phyloP scores from a whole-genome alignment of 768 basidiomycete species.

The Dentipellis fragilis region DNA sequence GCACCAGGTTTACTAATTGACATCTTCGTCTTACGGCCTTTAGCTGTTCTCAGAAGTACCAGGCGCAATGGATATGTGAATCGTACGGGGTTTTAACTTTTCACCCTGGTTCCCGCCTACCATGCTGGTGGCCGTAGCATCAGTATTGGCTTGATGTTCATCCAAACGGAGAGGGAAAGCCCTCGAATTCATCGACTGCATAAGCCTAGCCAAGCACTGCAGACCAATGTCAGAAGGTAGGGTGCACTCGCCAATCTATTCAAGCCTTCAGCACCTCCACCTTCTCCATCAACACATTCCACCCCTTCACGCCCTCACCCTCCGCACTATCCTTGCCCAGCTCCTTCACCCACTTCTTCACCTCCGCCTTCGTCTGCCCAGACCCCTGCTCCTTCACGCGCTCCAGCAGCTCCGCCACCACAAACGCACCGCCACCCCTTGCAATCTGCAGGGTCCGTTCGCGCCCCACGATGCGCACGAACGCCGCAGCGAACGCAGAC shows the following conservation, averaged over 20 bases:
- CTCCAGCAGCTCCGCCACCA: slow-evolving; percentile 65
- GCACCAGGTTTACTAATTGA: no score
- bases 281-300: slow-evolving; percentile 1
- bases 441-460: slow-evolving; percentile 48
- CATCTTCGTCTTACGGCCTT: no score
- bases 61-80: no score
- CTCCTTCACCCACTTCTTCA: neutral
- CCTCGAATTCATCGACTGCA: no score
- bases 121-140: no score
- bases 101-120: no score
- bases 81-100: no score
- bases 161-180: no score
- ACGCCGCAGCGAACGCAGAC: slow-evolving; percentile 44
- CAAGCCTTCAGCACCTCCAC: neutral
- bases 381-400: slow-evolving; percentile 26
- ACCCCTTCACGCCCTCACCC: slow-evolving; percentile 5
- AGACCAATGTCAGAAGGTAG: neutral
- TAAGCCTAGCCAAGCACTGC: no score
- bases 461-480: slow-evolving; percentile 44
- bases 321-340: slow-evolving; percentile 2
- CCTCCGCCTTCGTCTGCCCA: neutral
- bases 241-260: neutral
- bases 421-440: slow-evolving; percentile 56
- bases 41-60: no score
- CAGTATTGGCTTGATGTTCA: no score